Evolutionary conservation across 352 stramenopile species (phyloP).

Genomic region (Thalassiosira mediterranea): DNA sequence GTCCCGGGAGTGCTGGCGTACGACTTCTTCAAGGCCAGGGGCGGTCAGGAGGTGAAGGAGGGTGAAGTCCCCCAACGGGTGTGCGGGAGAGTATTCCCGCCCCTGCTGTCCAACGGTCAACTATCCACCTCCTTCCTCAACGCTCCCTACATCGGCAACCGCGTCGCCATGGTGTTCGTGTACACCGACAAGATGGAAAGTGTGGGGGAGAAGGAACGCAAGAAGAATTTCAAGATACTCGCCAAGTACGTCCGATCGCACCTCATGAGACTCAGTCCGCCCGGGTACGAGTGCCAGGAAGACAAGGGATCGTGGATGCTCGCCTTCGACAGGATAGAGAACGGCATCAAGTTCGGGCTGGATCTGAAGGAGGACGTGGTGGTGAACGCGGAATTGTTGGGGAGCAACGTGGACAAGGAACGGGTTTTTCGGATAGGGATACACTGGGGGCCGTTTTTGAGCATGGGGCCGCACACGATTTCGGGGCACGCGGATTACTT

Average conservation of each 20-base stretch:
- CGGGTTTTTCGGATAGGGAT: slow-evolving; percentile 47
- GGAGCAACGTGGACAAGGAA: slow-evolving; percentile 15
- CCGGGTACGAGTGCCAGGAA: slow-evolving; percentile 24
- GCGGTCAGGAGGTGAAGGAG: neutral
- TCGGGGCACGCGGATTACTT: slow-evolving; percentile 53
- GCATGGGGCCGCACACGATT: slow-evolving; percentile 45
- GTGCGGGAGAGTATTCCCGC: slow-evolving; percentile 5
- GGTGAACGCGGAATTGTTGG: slow-evolving; percentile 5
- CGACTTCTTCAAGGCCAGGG: slow-evolving; percentile 16
- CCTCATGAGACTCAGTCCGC: neutral
- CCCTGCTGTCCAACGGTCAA: slow-evolving; percentile 6
- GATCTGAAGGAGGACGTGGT: slow-evolving; percentile 18
- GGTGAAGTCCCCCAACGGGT: neutral
- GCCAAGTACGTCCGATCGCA: slow-evolving; percentile 10
- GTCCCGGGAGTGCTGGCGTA: slow-evolving; percentile 10
- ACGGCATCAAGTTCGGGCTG: slow-evolving; percentile 44
- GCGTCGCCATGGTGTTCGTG: slow-evolving; percentile 20
- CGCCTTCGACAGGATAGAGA: slow-evolving; percentile 35
- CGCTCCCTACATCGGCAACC: slow-evolving; percentile 10
- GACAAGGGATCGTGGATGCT: slow-evolving; percentile 20
- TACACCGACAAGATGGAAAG: slow-evolving; percentile 4
- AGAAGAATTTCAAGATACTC: slow-evolving; percentile 8
- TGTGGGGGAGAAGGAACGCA: neutral
- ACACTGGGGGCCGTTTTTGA: slow-evolving; percentile 29
- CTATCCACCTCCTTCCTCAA: slow-evolving; percentile 13